Evolutionary conservation across 805 yeast genomes (phyloP).

Genomic region (Candida pini): DNA sequence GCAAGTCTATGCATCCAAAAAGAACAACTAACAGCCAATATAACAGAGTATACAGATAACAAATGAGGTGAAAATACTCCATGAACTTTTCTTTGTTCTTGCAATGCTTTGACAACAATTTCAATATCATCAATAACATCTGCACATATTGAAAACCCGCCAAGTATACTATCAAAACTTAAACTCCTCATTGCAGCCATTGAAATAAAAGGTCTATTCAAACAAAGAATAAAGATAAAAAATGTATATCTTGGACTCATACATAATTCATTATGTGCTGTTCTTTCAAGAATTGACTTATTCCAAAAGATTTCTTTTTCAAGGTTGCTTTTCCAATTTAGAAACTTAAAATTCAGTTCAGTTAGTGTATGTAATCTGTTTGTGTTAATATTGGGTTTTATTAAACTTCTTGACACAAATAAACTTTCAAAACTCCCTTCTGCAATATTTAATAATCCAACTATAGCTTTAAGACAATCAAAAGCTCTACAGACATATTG

Average conservation of each 20-base stretch:
- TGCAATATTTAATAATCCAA: conserved; percentile 37
- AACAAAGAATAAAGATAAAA: conserved; percentile 47
- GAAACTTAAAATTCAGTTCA: conserved; percentile 44
- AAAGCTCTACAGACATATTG: conserved; percentile 30
- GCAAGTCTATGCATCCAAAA: conserved; percentile 13
- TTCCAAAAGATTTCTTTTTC: conserved; percentile 50
- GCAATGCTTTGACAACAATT: conserved; percentile 33
- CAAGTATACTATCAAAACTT: conserved; percentile 1
- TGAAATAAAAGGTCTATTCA: conserved; percentile 46
- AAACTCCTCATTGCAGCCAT: conserved; percentile 9
- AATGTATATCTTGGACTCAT: conserved; percentile 50
- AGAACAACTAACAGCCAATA: conserved; percentile 38
- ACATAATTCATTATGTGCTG: conserved; percentile 49
- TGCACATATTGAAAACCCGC: conserved; percentile 26
- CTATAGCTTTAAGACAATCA: conserved; percentile 35
- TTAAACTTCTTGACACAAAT: no score
- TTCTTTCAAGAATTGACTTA: conserved; percentile 31
- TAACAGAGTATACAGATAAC: conserved; percentile 40
- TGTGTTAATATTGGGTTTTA: no score
- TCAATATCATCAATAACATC: conserved; percentile 39
- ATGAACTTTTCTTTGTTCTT: conserved; percentile 24
- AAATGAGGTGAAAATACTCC: conserved; percentile 39
- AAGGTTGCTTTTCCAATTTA: conserved; percentile 44
- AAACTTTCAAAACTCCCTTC: conserved; percentile 40
- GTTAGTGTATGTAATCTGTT: no score